Base-by-base conservation (phyloP, 1,284 basidiomycete species). In the Ceratorhiza oryzae-sativae region DNA sequence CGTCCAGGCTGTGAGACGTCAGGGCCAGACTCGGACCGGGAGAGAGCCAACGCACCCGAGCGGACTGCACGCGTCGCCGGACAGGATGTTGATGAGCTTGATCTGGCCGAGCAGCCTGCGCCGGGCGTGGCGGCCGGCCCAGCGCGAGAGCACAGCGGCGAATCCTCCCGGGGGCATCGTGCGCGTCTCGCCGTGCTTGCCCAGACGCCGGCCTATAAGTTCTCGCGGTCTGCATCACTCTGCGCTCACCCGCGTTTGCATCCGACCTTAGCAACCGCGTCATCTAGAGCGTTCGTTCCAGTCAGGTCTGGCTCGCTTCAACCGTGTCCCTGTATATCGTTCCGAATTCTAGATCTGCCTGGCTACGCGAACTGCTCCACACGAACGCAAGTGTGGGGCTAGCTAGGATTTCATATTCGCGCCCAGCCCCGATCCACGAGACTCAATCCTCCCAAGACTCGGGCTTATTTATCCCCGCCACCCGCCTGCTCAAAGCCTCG, bases 21-120 rank as follows among this genome's bases (percentile, higher is more conserved):
- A 60, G 36, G 20, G 18, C 55, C 55, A 60, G 42, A 4, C 58
- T 41, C 12, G 12, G 13, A 6, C 13, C 20, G 5, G 70, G 36
- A 2, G 12, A 12, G 18, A 13, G 13, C 23, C 8, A 20, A 75
- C 76, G 53, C 48, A 81, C 81, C 80, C 80, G 58, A 84, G 81
- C 15, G 83, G 83, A 53, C 78, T 73, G 73, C 82, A 83, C 10
- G 83, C 83, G 62, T 82, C 79, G 1, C 82, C 82, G 30, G 82
- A 77, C 8, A 84, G 75, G 49, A 83, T 76, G 70, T 81, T 77
- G 25, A 80, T 82, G 72, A 79, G 73, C 23, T 49, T 67, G 18
- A 71, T 59, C 20, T 68, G 46, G 6, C 48, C 53, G 2, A 73
- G 32, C 13, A 73, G 72, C 34, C 61, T 73, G 36, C 51, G 65